phyloP scores from a whole-genome alignment of 257 asterid species.

The Apocynum venetum region DNA sequence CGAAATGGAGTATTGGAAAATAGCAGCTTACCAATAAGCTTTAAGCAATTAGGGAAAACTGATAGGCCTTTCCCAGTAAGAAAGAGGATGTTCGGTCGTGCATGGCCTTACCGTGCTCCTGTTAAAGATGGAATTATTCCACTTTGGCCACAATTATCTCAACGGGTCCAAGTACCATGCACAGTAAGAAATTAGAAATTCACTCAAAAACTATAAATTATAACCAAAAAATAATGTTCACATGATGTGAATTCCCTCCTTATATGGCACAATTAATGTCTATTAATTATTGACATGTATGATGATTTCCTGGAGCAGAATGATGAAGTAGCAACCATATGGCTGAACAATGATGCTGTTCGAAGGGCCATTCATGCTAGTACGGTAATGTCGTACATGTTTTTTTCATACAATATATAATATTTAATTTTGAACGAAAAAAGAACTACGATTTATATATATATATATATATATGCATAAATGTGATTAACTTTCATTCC shows the following conservation, averaged over 20 bases:
- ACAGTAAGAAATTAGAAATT: slow-evolving; percentile 19
- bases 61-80: slow-evolving; percentile 51
- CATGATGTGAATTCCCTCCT: no score
- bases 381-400: slow-evolving; percentile 20
- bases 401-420: neutral
- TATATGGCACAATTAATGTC: no score
- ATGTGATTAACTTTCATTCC: no score
- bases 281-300: no score
- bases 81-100: slow-evolving; percentile 54
- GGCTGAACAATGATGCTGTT: slow-evolving; percentile 47
- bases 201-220: no score
- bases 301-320: slow-evolving; percentile 22
- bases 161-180: slow-evolving; percentile 34
- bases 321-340: slow-evolving; percentile 41
- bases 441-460: neutral
- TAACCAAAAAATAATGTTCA: no score
- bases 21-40: slow-evolving; percentile 43
- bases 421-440: neutral
- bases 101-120: slow-evolving; percentile 62
- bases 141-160: slow-evolving; percentile 40
- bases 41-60: slow-evolving; percentile 39
- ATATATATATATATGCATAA: neutral
- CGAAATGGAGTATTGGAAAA: slow-evolving; percentile 2
- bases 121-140: slow-evolving; percentile 44
- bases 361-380: slow-evolving; percentile 48